Evolutionary conservation across 148 eudicot species (phyloP).

Genomic region (Cornus controversa): DNA sequence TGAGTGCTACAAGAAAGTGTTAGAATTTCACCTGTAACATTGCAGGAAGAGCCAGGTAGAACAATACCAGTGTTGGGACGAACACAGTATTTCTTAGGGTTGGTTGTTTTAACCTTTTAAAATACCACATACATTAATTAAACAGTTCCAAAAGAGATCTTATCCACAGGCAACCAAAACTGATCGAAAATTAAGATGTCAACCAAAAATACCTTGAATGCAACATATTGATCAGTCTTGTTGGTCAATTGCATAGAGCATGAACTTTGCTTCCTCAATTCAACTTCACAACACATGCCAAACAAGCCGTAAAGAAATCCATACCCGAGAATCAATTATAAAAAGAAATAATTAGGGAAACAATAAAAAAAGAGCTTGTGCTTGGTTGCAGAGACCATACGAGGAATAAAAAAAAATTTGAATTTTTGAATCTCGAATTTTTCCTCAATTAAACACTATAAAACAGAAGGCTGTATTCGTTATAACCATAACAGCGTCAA

Average conservation of each 20-base stretch:
- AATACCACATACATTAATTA: constrained; percentile 16
- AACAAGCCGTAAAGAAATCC: constrained; percentile 24
- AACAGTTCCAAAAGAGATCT: constrained; percentile 9
- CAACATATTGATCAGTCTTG: constrained; percentile 56
- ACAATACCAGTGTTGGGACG: constrained; percentile 88
- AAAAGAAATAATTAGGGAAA: background rate
- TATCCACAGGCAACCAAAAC: constrained; percentile 14
- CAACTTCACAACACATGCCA: constrained; percentile 35
- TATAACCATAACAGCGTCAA: background rate
- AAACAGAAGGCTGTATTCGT: background rate
- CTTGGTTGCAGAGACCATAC: no score
- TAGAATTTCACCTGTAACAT: constrained; percentile 57
- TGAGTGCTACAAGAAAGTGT: background rate
- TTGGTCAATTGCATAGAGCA: constrained; percentile 60
- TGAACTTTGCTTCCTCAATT: constrained; percentile 63
- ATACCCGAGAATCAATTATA: constrained; percentile 4
- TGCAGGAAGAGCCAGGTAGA: constrained; percentile 58
- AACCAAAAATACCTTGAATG: constrained; percentile 60
- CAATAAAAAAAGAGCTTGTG: background rate
- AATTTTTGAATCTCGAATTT: background rate
- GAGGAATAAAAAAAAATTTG: background rate
- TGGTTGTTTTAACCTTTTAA: constrained; percentile 81
- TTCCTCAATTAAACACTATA: background rate
- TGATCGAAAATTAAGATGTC: background rate
- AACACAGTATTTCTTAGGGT: constrained; percentile 86